A percentile compares a stretch with the other conserved stretches of the same genome.
These are phyloP conservation scores for Lactifluus subvellereus DNA, from an alignment of 768 basidiomycete species.

Conservation along the genomic window DNA sequence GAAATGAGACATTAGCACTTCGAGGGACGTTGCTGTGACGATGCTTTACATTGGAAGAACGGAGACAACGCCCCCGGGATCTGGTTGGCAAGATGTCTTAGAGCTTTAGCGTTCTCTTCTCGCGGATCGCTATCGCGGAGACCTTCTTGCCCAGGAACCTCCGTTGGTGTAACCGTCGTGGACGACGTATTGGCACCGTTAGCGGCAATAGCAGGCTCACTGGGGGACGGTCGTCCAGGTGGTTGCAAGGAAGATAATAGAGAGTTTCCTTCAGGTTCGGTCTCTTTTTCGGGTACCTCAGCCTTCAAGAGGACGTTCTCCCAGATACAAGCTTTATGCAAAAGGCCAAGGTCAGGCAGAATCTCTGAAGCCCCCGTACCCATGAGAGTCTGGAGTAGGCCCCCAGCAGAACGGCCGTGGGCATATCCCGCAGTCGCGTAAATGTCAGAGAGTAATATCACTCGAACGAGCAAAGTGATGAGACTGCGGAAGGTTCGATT, in stretches of 20 bases:
- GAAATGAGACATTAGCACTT: conserved; percentile 5
- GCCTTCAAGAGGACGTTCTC: conserved; percentile 77
- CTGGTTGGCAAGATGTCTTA: conserved; percentile 76
- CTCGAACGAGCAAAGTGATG: conserved; percentile 68
- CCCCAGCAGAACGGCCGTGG: conserved; percentile 70
- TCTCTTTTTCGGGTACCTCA: conserved; percentile 36
- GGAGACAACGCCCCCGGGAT: conserved; percentile 70
- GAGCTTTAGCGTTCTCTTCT: conserved; percentile 64
- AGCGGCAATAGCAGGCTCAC: conserved; percentile 16
- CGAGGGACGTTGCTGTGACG: neutral
- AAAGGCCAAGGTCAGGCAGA: conserved; percentile 63
- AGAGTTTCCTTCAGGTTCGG: conserved; percentile 38
- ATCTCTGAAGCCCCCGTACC: conserved; percentile 55
- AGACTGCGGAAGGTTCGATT: conserved; percentile 68
- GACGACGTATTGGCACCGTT: conserved; percentile 25
- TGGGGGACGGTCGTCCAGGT: conserved; percentile 36
- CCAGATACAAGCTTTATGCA: conserved; percentile 82
- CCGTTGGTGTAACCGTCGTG: conserved; percentile 21
- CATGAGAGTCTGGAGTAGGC: conserved; percentile 71
- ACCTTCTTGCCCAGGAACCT: conserved; percentile 25
- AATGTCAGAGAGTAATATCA: conserved; percentile 80
- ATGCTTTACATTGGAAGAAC: conserved; percentile 75
- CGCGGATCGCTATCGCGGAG: conserved; percentile 40
- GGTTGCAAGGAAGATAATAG: conserved; percentile 44
- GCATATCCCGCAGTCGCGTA: conserved; percentile 79